Evolutionary conservation across 2,329 filamentous ascomycete species (phyloP).

Genomic region (Pseudocercospora ulei): DNA sequence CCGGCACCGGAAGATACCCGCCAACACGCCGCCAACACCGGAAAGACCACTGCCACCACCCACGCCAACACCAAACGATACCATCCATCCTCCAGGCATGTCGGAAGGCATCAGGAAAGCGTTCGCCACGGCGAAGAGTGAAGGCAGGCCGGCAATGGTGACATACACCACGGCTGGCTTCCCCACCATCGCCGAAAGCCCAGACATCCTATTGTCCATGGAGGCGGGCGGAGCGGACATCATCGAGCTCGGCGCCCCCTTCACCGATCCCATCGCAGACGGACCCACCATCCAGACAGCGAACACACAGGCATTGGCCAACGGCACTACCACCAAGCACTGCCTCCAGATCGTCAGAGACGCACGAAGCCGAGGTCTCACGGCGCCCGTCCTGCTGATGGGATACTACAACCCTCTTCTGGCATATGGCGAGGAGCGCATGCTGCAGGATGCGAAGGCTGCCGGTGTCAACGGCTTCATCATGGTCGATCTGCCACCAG

Average conservation of each 20-base stretch:
- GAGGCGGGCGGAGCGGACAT: constrained; percentile 90
- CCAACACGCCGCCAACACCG: too few species aligned
- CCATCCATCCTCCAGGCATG: constrained; percentile 35
- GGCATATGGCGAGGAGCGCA: constrained; percentile 83
- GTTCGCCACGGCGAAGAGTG: constrained; percentile 45
- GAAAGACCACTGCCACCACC: background rate
- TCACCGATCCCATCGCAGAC: constrained; percentile 96
- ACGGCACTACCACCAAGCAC: constrained; percentile 73
- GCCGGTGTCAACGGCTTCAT: constrained; percentile 94
- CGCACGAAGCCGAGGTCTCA: constrained; percentile 66
- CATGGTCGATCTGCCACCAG: constrained; percentile 86
- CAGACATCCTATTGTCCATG: constrained; percentile 76
- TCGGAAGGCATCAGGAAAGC: constrained; percentile 42
- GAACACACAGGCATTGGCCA: constrained; percentile 77
- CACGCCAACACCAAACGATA: background rate
- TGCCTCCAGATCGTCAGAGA: constrained; percentile 76
- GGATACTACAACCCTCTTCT: constrained; percentile 97
- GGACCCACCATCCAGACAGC: constrained; percentile 93
- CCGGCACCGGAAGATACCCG: too few species aligned
- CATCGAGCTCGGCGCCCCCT: constrained; percentile 90
- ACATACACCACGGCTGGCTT: constrained; percentile 95
- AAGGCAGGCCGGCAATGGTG: constrained; percentile 62
- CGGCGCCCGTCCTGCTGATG: constrained; percentile 82
- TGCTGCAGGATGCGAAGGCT: constrained; percentile 72
- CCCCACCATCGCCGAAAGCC: constrained; percentile 70